These are phyloP conservation scores for Cordyceps sp. DNA, from an alignment of 2,329 filamentous ascomycete species.

Conservation along the genomic window DNA sequence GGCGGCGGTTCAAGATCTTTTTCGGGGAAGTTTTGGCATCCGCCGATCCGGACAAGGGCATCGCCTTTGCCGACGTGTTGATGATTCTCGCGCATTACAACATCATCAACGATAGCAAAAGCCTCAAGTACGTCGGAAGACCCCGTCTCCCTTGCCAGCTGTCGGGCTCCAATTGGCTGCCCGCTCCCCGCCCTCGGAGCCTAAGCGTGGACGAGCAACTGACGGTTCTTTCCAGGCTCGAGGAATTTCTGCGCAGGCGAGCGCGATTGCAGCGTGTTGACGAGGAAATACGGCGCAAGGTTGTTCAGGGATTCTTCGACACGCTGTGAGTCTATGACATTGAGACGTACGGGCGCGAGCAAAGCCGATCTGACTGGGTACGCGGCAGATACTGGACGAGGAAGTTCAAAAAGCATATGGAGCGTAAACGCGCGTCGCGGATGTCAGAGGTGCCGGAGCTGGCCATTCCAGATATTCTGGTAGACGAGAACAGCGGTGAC, in stretches of 20 bases:
- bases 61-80: constrained; percentile 79
- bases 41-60: constrained; percentile 74
- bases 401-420: constrained; percentile 59
- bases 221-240: constrained; percentile 38
- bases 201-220: too few relatives aligned
- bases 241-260: constrained; percentile 84
- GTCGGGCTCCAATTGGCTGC: too few relatives aligned
- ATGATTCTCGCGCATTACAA: constrained; percentile 98
- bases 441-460: constrained; percentile 68
- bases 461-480: constrained; percentile 75
- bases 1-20: constrained; percentile 79
- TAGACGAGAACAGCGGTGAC: constrained; percentile 53
- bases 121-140: constrained; percentile 45
- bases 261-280: constrained; percentile 86
- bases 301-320: constrained; percentile 90
- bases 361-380: constrained; percentile 1
- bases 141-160: too few relatives aligned
- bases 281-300: constrained; percentile 78
- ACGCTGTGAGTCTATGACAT: constrained; percentile 43
- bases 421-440: constrained; percentile 55
- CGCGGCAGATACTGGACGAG: constrained; percentile 56
- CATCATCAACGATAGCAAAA: constrained; percentile 95
- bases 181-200: too few relatives aligned
- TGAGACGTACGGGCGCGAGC: not conserved
- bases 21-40: constrained; percentile 94